Evolutionary conservation across 2,329 filamentous ascomycete genomes (phyloP).

Genomic region (Lecanoromycetidae sp.): DNA sequence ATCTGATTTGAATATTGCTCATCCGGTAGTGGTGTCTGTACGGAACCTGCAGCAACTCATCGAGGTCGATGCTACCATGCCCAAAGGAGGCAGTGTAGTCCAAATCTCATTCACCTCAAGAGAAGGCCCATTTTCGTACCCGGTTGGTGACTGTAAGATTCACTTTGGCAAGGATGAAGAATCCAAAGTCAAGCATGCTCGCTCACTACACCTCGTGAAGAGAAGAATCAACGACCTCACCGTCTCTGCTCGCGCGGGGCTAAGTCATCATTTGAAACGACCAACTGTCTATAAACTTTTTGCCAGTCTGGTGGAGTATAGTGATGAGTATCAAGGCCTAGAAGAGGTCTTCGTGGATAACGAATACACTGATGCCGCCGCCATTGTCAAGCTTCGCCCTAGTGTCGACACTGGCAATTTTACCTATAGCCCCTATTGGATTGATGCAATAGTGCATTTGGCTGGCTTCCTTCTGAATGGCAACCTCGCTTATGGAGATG

Average conservation of each 20-base stretch:
- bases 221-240: background rate
- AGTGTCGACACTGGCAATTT: conserved; percentile 14
- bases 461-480: conserved; percentile 22
- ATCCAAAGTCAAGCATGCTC: background rate
- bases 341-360: conserved; percentile 22
- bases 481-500: background rate
- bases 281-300: conserved; percentile 24
- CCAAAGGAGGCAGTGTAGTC: background rate
- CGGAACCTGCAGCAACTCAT: background rate
- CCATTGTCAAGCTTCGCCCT: conserved; percentile 16
- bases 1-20: conserved; percentile 21
- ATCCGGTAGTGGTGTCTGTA: conserved; percentile 17
- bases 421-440: conserved; percentile 18
- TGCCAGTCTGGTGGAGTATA: conserved; percentile 22
- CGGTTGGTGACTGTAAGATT: conserved; percentile 6
- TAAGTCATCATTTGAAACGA: conserved; percentile 15
- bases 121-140: background rate
- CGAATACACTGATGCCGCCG: conserved; percentile 20
- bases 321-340: conserved; percentile 21
- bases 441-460: conserved; percentile 20
- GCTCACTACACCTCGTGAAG: background rate
- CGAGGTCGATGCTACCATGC: background rate
- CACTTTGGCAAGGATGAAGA: background rate
- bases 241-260: background rate
- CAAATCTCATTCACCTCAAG: background rate